These are phyloP conservation scores for Fagopyrum tataricum DNA, from an alignment of 148 eudicot species.

Conservation along the genomic window DNA sequence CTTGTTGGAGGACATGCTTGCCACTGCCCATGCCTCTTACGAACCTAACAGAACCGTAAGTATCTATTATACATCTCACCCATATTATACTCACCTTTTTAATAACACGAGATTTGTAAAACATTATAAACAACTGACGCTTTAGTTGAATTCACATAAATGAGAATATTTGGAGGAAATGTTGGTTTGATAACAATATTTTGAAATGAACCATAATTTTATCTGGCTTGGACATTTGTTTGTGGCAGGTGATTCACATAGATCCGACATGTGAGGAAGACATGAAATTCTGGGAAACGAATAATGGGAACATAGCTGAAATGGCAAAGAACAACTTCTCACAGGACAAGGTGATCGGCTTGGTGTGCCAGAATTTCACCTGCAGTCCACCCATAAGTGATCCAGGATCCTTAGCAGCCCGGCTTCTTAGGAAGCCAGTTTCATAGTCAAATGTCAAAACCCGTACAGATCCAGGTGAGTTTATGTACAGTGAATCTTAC, in stretches of 20 bases:
- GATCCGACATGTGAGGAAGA: conserved; percentile 51
- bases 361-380: conserved; percentile 76
- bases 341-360: conserved; percentile 52
- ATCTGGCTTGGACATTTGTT: not conserved
- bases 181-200: not conserved
- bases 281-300: conserved; percentile 51
- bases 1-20: conserved; percentile 54
- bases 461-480: not conserved
- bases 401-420: conserved; percentile 49
- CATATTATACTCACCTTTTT: too few species aligned
- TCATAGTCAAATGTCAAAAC: not conserved
- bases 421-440: conserved; percentile 26
- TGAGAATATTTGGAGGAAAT: too few species aligned
- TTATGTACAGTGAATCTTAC: not conserved
- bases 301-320: conserved; percentile 37
- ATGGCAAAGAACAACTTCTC: conserved; percentile 57
- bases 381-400: conserved; percentile 64
- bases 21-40: conserved; percentile 60
- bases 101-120: not conserved
- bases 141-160: not conserved
- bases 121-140: not conserved
- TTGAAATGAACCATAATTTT: not conserved
- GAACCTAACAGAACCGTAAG: conserved; percentile 73
- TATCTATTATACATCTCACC: not conserved
- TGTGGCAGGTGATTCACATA: conserved; percentile 65